These are phyloP conservation scores for Fusarium pseudocircinatum DNA, from an alignment of 2,329 filamentous ascomycete species.

Conservation along the genomic window DNA sequence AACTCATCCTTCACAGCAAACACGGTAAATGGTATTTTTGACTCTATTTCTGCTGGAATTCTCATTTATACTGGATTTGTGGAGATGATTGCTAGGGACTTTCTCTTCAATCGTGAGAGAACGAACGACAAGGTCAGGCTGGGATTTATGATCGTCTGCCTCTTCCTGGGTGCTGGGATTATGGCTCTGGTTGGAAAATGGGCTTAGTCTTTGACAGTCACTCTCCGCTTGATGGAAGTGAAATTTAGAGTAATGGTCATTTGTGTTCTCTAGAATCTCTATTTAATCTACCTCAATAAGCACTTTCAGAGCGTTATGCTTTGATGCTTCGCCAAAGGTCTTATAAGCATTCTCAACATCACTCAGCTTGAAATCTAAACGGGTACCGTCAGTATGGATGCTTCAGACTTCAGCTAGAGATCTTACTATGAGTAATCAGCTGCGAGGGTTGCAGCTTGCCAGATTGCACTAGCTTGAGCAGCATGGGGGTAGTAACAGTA, in stretches of 20 bases:
- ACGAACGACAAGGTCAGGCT: neutral
- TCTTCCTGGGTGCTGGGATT: neutral
- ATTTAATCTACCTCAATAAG: constrained; percentile 31
- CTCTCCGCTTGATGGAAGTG: fast-evolving
- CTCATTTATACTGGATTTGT: neutral
- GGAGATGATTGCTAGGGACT: neutral
- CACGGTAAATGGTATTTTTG: neutral
- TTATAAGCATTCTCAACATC: constrained; percentile 35
- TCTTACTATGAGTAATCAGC: constrained; percentile 58
- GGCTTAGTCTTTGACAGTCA: neutral
- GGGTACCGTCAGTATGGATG: fast-evolving
- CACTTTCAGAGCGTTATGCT: constrained; percentile 34
- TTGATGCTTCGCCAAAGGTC: constrained; percentile 29
- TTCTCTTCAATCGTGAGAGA: neutral
- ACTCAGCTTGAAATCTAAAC: constrained; percentile 28
- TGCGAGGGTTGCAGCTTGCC: constrained; percentile 53
- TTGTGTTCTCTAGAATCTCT: neutral
- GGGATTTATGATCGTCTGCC: neutral
- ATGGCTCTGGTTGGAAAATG: neutral
- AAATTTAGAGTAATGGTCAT: neutral
- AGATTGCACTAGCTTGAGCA: constrained; percentile 56
- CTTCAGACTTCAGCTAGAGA: too few relatives aligned
- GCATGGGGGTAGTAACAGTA: constrained; percentile 58
- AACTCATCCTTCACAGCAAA: neutral
- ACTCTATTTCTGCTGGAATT: neutral